Base-by-base conservation (phyloP, 768 basidiomycete species). In the Lactarius evosmus region DNA sequence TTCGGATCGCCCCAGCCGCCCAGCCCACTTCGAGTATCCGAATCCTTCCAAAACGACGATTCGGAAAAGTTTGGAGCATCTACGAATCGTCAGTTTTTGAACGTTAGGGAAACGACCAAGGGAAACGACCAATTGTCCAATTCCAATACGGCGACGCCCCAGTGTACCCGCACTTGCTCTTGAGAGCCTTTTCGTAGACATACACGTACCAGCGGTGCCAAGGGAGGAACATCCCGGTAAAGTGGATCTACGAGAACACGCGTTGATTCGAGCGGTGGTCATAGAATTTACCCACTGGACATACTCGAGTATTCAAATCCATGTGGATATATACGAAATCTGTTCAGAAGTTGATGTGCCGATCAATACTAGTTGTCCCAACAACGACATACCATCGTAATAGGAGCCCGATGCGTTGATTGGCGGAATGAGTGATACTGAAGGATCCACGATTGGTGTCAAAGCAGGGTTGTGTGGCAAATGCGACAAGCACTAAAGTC, bases 161-260 rank as follows among this genome's bases (percentile, higher is more conserved):
- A 0, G 49, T 63, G 60, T 69, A 74, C 7, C 71, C 69, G 38
- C 73, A 74, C 30, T 61, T 66, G 17, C 56, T 38, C 38, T 62
- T 69, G 44, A 74, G 67, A 1, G 69, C 58, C 0, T 54, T 44
- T 53, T 72, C 72, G 56, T 67, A 67, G 17, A 56, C 55, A 32
- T 67, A 38, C 33, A 74, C 49, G 30, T 66, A 72, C 61, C 66
- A 72, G 11, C 73, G 70, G 61, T 74, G 73, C 63, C 69, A 74
- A 2, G 73, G 73, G 22, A 72, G 64, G 63, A 74, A 74, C 12
- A 66, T 34, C 0, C 72, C 73, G 0, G 70, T 70, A 25, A 58
- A 63, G 50, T 72, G 71, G 33, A 72, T 70, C 71, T 72, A 25
- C 14, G 9, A 6, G 46, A 49, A 25, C 12, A 49, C 25, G 25